Base-by-base conservation (phyloP, 169 alveolate species). In the Blepharisma undulans region DNA sequence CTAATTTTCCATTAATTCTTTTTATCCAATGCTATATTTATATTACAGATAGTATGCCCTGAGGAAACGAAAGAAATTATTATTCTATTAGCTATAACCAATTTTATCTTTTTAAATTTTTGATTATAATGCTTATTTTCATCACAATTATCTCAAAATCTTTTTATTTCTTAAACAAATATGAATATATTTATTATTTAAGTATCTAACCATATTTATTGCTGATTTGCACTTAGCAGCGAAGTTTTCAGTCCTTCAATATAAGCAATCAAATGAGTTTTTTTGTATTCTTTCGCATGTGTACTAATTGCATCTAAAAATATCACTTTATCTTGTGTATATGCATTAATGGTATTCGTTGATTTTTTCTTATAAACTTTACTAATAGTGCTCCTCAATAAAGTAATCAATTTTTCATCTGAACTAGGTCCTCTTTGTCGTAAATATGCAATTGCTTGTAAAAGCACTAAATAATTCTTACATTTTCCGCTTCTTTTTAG, bases 361-460 rank as follows among this genome's bases (percentile, higher is more conserved):
- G 33, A 25, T 60, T 82, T 82, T 74, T 82, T 82, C 34, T 82
- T 82, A 30, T 25, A 82, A 3, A 82, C 36, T 48, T 82, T 82
- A 30, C 36, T 82, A 19, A 60, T 33, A 82, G 89, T 48, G 48
- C 61, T 48, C 32, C 34, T 82, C 78, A 82, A 30, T 74, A 82
- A 12, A 60, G 27, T 48, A 19, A 82, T 30, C 33, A 82, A 33
- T 34, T 82, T 82, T 60, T 82, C 78, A 22, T 82, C 89, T 25
- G 89, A 72, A 14, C 76, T 22, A 36, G 89, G 77, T 25, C 34
- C 29, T 34, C 77, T 82, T 59, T 82, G 89, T 82, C 89, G 27
- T 5, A 82, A 8, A 60, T 82, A 82, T n/a, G 89, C 27, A 36
- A 82, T 59, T 19, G 48, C 89, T 59, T 82, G 71, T 4, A 82